Conservation (phyloP, 2,329 filamentous ascomycete genomes). For the Colletotrichum lentis region DNA sequence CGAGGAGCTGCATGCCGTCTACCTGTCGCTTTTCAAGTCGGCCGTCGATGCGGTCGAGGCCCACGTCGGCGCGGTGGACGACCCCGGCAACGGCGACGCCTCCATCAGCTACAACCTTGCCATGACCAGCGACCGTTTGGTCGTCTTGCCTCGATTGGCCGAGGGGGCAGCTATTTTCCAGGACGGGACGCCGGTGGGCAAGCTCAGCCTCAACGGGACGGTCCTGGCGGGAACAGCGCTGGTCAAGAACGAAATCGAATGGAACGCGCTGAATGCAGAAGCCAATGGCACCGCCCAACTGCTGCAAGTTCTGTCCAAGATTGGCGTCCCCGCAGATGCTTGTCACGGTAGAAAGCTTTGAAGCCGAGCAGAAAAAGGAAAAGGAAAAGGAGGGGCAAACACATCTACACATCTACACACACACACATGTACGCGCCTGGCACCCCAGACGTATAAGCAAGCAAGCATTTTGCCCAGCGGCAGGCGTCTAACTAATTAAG, state of each 20-base stretch:
- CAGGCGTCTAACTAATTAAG: slow-evolving; percentile 29
- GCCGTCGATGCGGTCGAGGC: slow-evolving; percentile 52
- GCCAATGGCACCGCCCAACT: slow-evolving; percentile 41
- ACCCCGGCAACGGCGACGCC: slow-evolving; percentile 51
- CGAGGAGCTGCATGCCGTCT: slow-evolving; percentile 52
- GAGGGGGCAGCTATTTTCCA: slow-evolving; percentile 55
- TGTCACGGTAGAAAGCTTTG: slow-evolving; percentile 24
- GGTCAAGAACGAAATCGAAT: slow-evolving; percentile 67
- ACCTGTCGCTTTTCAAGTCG: slow-evolving; percentile 58
- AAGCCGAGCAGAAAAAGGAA: background rate
- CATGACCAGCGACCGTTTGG: slow-evolving; percentile 63
- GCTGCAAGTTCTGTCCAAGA: slow-evolving; percentile 50
- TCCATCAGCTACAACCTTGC: slow-evolving; percentile 71
- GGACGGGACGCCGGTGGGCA: slow-evolving; percentile 50
- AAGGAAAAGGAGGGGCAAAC: background rate
- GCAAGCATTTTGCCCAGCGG: slow-evolving; percentile 31
- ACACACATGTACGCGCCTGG: background rate
- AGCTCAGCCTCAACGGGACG: slow-evolving; percentile 66
- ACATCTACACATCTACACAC: background rate
- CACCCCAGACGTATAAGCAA: slow-evolving; percentile 12
- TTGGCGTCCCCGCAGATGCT: slow-evolving; percentile 47
- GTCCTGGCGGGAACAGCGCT: slow-evolving; percentile 70
- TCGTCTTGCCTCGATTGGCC: slow-evolving; percentile 61
- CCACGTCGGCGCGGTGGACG: slow-evolving; percentile 29
- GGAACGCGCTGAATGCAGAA: slow-evolving; percentile 58